Conservation (phyloP, 345 rosid species). For the Eucalyptus brandiana region DNA sequence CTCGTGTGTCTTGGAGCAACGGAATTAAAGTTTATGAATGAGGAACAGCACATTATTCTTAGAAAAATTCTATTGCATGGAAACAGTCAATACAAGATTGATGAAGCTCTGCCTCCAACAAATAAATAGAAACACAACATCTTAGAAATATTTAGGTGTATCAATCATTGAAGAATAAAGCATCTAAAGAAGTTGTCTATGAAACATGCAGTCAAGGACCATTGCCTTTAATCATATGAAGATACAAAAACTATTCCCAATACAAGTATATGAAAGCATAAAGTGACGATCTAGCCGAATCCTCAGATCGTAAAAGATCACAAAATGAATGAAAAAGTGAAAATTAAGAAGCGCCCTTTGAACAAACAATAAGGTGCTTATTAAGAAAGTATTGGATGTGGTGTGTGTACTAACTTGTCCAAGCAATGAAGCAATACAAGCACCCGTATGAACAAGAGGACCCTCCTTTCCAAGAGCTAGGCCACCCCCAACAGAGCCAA, state of each 20-base stretch:
- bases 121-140: too few species aligned
- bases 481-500: conserved; percentile 98
- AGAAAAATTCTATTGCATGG: too few species aligned
- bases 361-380: not conserved
- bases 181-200: not conserved
- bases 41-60: too few species aligned
- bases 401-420: conserved; percentile 55
- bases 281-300: not conserved
- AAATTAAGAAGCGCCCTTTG: not conserved
- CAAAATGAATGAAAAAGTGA: not conserved
- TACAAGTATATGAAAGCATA: not conserved
- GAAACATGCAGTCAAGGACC: not conserved
- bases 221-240: not conserved
- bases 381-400: not conserved
- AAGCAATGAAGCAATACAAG: conserved; percentile 97
- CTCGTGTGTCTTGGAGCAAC: too few species aligned
- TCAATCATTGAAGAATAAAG: not conserved
- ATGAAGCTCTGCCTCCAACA: too few species aligned
- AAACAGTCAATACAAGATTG: too few species aligned
- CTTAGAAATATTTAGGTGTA: too few species aligned
- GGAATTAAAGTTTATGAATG: too few species aligned
- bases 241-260: not conserved
- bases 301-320: not conserved
- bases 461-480: conserved; percentile 97
- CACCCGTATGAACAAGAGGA: conserved; percentile 94